Conservation (phyloP, 495 filamentous ascomycete genomes). For the Penicillium taxi region DNA sequence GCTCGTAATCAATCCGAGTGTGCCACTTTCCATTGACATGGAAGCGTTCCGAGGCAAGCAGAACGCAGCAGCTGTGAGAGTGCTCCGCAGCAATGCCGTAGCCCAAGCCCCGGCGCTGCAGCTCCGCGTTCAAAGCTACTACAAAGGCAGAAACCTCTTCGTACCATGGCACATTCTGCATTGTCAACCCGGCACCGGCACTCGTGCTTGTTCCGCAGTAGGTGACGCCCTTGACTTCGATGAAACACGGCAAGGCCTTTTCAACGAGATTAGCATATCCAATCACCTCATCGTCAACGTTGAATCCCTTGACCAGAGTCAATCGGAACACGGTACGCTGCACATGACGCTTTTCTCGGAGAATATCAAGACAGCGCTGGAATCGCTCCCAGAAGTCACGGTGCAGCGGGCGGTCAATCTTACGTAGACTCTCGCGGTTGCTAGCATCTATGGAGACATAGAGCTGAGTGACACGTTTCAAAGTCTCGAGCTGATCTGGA, state of each 20-base stretch:
- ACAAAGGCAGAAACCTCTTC: conserved; percentile 80
- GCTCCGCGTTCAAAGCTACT: conserved; percentile 54
- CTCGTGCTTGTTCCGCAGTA: conserved; percentile 87
- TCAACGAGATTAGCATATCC: conserved; percentile 89
- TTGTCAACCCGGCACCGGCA: conserved; percentile 73
- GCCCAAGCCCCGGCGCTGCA: conserved; percentile 56
- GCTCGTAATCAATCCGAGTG: conserved; percentile 80
- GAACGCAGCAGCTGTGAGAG: conserved; percentile 84
- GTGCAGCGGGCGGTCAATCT: conserved; percentile 86
- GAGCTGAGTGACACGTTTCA: conserved; percentile 81
- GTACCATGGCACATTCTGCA: conserved; percentile 96
- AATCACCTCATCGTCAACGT: conserved; percentile 83
- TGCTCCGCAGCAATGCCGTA: conserved; percentile 96
- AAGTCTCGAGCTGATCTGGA: conserved; percentile 74
- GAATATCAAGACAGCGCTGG: conserved; percentile 78
- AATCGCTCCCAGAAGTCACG: conserved; percentile 98
- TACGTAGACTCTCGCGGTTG: conserved; percentile 76
- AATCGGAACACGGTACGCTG: conserved; percentile 94
- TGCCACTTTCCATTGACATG: conserved; percentile 71
- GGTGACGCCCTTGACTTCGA: conserved; percentile 94
- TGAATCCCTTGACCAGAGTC: conserved; percentile 93
- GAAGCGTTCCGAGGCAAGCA: conserved; percentile 76
- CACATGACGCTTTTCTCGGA: conserved; percentile 67
- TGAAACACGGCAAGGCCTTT: conserved; percentile 74
- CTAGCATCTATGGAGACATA: conserved; percentile 94